Base-by-base conservation (phyloP, 2,329 filamentous ascomycete genomes). In the Allantophomopsis lycopodina region DNA sequence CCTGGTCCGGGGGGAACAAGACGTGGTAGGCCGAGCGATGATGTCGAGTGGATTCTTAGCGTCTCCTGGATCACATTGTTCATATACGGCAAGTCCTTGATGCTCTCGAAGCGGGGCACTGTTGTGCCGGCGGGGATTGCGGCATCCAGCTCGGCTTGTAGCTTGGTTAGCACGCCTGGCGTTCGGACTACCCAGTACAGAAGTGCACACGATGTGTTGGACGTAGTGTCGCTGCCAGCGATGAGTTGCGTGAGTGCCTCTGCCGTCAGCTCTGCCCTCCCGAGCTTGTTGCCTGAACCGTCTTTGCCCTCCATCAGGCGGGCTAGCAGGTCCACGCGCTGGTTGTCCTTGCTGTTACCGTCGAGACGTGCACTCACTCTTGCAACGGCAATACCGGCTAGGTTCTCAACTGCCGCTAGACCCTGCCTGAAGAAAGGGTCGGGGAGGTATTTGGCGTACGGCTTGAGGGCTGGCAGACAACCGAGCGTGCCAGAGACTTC, bases 171-270 rank as follows among this genome's bases (percentile, higher is more conserved):
- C 0, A 89, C 82, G 1, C 76, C 66, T 0, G 83, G 80, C 2
- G 80, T 79, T 30, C 68, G 64, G 4, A 79, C 65, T 30, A 73
- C 76, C 63, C 86, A 82, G 63, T 78, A 93, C 0, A 93, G 68
- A 30, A 93, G 66, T 0, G 86, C 85, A 53, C 86, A 91, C 2
- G 80, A 79, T 0, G 86, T 79, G 62, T 85, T 86, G 40, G 73
- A 79, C 0, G 79, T 84, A 0, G 81, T 85, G 57, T 85, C 81
- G 36, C 70, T 76, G 16, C 80, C 81, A 2, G 81, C 80, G 50
- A 85, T 93, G 35, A 93, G 71, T 58, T 94, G 86, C 0, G 86
- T 93, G 32, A 93, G 63, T 6, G 86, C 86, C 60, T 94, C 86
- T 33, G 85, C 85, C 0, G 84, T 89, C 37, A 93, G 67, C 55